Conservation (phyloP, 805 yeast species). For the Candida silvatica region DNA sequence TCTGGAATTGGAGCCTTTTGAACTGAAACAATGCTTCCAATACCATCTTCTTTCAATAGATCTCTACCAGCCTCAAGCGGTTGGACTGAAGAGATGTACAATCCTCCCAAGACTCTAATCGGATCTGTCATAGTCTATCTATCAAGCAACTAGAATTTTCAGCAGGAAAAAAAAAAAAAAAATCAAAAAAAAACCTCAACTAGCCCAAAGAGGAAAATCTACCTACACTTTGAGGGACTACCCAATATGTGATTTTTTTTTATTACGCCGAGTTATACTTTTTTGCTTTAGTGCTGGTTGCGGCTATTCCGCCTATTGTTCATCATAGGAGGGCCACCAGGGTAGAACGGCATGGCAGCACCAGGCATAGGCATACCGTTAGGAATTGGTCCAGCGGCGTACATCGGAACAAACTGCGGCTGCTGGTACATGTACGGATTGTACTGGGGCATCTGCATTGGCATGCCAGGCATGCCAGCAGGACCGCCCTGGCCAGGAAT, state of each 20-base stretch:
- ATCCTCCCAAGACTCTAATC: slow-evolving; percentile 62
- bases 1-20: slow-evolving; percentile 56
- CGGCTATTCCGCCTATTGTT: slow-evolving; percentile 2
- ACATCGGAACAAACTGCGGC: slow-evolving; percentile 5
- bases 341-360: slow-evolving; percentile 1
- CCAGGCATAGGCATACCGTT: slow-evolving; percentile 2
- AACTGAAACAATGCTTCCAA: slow-evolving; percentile 68
- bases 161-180: no score
- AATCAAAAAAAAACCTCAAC: no score
- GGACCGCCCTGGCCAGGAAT: not conserved
- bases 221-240: no score
- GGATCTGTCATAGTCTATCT: not conserved
- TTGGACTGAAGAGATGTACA: slow-evolving; percentile 66
- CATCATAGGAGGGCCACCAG: slow-evolving; percentile 4
- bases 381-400: slow-evolving; percentile 7
- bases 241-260: no score
- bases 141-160: no score
- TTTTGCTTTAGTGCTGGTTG: slow-evolving; percentile 2
- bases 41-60: slow-evolving; percentile 39
- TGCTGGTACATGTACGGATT: slow-evolving; percentile 2
- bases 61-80: slow-evolving; percentile 51
- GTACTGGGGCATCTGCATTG: slow-evolving; percentile 4
- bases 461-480: not conserved
- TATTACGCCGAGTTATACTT: no score
- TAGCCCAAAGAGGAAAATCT: no score